Conservation (phyloP, 2,329 filamentous ascomycete species). For the Dactylellina drechsleri region DNA sequence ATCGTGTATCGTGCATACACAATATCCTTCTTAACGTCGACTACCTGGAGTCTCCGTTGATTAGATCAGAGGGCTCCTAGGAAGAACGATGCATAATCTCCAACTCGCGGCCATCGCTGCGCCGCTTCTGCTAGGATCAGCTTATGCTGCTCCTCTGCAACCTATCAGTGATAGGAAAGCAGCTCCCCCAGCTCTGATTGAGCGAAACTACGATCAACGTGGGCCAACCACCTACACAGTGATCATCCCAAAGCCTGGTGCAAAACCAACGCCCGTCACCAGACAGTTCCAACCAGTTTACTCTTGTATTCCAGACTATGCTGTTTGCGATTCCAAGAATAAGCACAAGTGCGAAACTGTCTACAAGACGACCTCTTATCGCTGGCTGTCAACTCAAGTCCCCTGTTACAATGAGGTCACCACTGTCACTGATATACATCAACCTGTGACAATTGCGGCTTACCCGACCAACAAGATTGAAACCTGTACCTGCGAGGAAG, state of each 20-base stretch:
- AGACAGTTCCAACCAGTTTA: slow-evolving; percentile 48
- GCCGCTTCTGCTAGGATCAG: slow-evolving; percentile 22
- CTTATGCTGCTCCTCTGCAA: slow-evolving; percentile 36
- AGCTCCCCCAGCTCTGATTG: slow-evolving; percentile 18
- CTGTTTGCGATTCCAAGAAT: slow-evolving; percentile 43
- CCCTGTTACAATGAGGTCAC: slow-evolving; percentile 41
- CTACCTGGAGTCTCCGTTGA: no score
- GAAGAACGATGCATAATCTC: slow-evolving; percentile 34
- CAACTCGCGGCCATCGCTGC: slow-evolving; percentile 35
- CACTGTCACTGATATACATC: slow-evolving; percentile 31
- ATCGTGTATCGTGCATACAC: background rate
- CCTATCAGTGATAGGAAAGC: slow-evolving; percentile 22
- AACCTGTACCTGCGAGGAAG: slow-evolving; percentile 37
- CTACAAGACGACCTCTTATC: slow-evolving; percentile 45
- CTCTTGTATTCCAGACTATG: slow-evolving; percentile 47
- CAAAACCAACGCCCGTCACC: slow-evolving; percentile 45
- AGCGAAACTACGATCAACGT: slow-evolving; percentile 33
- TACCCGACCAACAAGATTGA: slow-evolving; percentile 48
- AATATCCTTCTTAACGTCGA: background rate
- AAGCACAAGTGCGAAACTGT: slow-evolving; percentile 42
- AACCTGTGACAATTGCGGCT: slow-evolving; percentile 44
- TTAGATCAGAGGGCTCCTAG: background rate
- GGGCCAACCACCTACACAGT: slow-evolving; percentile 43
- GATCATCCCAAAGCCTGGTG: slow-evolving; percentile 37
- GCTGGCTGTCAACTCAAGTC: slow-evolving; percentile 48